Evolutionary conservation across 495 filamentous ascomycete species (phyloP).

Genomic region (Neurospora sp.): DNA sequence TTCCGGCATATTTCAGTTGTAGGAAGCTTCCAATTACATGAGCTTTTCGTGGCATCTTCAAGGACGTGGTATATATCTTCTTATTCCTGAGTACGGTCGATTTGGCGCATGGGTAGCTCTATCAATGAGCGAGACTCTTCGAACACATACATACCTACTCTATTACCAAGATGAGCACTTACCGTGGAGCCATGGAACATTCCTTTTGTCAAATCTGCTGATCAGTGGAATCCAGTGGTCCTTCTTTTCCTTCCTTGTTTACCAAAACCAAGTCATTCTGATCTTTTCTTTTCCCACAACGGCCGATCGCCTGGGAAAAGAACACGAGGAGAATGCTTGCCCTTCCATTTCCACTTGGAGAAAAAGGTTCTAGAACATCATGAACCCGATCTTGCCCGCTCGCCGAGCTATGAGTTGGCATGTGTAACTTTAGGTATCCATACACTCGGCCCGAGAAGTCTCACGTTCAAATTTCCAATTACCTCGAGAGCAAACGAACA

Average conservation of each 20-base stretch:
- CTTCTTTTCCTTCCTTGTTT: not conserved
- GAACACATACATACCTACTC: not conserved
- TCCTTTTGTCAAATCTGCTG: not conserved
- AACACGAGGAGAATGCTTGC: not conserved
- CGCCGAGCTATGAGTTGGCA: not conserved
- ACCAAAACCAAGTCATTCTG: not conserved
- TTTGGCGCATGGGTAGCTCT: not conserved
- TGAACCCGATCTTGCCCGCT: not conserved
- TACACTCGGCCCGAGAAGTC: not conserved
- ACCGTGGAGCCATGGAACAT: not conserved
- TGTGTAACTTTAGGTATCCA: not conserved
- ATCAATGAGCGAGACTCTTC: not conserved
- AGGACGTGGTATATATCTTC: not conserved
- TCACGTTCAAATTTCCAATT: too few relatives aligned
- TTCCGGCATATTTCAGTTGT: not conserved
- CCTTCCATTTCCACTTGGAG: not conserved
- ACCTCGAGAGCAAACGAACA: not conserved
- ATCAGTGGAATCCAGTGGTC: not conserved
- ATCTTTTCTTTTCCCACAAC: not conserved
- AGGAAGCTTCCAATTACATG: not conserved
- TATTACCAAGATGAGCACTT: not conserved
- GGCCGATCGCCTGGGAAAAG: not conserved
- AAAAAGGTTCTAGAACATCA: not conserved
- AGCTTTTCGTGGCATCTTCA: too few relatives aligned
- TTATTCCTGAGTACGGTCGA: not conserved